Evolutionary conservation across 2,329 filamentous ascomycete genomes (phyloP).

Genomic region (Cryphonectria japonica): DNA sequence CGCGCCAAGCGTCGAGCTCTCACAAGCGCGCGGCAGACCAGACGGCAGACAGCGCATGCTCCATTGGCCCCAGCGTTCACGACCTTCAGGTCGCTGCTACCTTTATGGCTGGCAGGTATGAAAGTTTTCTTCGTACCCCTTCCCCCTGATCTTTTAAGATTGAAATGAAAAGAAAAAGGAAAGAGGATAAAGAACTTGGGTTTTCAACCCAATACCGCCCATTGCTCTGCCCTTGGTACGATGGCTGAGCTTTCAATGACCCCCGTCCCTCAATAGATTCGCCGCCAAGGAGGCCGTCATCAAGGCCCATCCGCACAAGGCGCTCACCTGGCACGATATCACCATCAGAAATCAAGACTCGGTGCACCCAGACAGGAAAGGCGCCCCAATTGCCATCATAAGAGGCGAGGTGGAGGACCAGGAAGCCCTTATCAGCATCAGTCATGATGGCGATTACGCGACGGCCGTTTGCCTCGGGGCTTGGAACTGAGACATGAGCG

Average conservation of each 20-base stretch:
- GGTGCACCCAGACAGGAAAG: constrained; percentile 19
- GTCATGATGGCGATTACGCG: constrained; percentile 85
- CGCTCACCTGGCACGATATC: constrained; percentile 66
- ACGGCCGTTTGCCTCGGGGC: constrained; percentile 66
- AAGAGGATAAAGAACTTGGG: background rate
- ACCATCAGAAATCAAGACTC: constrained; percentile 40
- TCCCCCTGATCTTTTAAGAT: background rate
- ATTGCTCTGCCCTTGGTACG: background rate
- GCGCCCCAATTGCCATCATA: constrained; percentile 21
- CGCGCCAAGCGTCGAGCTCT: background rate
- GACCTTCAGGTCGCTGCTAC: constrained; percentile 44
- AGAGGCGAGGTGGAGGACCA: constrained; percentile 33
- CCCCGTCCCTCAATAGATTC: constrained; percentile 48
- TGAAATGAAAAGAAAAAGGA: background rate
- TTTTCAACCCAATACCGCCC: background rate
- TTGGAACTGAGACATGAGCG: constrained; percentile 6
- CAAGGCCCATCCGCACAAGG: constrained; percentile 68
- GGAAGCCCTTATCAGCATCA: constrained; percentile 76
- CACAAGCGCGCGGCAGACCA: background rate
- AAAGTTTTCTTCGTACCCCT: constrained; percentile 5
- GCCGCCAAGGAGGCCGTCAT: constrained; percentile 77
- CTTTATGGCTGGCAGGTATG: constrained; percentile 52
- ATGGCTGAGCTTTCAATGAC: background rate
- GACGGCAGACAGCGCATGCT: background rate
- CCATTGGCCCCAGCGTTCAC: constrained; percentile 25